phyloP scores from a whole-genome alignment of 305 asterid genomes.

The Ajuga reptans region DNA sequence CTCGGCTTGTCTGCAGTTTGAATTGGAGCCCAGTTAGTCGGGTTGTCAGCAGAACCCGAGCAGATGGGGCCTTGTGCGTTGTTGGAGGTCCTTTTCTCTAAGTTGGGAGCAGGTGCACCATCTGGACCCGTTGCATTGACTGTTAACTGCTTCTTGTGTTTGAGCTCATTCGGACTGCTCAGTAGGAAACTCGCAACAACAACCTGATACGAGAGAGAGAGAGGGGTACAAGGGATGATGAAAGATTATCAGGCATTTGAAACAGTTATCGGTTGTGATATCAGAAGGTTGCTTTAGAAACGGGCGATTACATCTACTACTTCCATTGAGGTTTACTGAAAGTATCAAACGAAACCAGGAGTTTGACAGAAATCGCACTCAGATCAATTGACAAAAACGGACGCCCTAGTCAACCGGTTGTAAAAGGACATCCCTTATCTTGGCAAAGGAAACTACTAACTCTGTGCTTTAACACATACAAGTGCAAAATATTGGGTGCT shows the following conservation, averaged over 20 bases:
- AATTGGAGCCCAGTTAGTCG: slow-evolving; percentile 36
- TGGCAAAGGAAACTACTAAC: too few species aligned
- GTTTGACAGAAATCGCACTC: background rate
- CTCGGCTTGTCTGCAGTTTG: slow-evolving; percentile 40
- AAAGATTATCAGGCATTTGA: background rate
- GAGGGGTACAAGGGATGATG: background rate
- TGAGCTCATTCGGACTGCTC: slow-evolving; percentile 42
- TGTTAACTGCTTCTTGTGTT: slow-evolving; percentile 49
- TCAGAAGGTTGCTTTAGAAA: too few species aligned
- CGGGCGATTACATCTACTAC: too few species aligned
- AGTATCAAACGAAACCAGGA: background rate
- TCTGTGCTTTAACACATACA: too few species aligned
- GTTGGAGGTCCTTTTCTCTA: slow-evolving; percentile 29
- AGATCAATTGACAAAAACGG: background rate
- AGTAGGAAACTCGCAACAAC: slow-evolving; percentile 74
- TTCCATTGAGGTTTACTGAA: background rate
- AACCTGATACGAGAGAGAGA: slow-evolving; percentile 35
- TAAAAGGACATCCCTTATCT: background rate
- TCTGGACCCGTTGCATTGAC: slow-evolving; percentile 25
- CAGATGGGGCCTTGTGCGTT: slow-evolving; percentile 29
- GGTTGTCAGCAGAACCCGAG: slow-evolving; percentile 25
- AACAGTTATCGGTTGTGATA: too few species aligned
- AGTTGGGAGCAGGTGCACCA: slow-evolving; percentile 29
- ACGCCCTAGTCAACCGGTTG: background rate
- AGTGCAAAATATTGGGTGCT: too few species aligned